A percentile compares a stretch with the other conserved stretches of the same genome.
Evolutionary conservation across 805 yeast genomes (phyloP).

Genomic region (Metschnikowia peoriensis): DNA sequence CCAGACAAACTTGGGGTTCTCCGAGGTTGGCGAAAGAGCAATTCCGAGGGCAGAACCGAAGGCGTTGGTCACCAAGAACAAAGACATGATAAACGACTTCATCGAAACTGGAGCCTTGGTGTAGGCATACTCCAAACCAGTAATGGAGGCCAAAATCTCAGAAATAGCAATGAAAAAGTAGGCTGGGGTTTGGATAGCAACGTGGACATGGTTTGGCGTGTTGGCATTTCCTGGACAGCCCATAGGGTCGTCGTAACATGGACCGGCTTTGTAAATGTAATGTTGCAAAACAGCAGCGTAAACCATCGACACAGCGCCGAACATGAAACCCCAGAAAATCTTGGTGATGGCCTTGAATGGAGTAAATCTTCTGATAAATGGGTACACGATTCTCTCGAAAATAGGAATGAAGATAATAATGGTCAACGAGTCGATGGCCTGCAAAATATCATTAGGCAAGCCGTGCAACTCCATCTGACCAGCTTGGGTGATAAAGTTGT

Average conservation of each 20-base stretch:
- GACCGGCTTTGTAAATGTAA: conserved; percentile 65
- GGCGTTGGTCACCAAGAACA: conserved; percentile 72
- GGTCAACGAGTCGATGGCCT: conserved; percentile 72
- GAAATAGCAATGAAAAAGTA: conserved; percentile 71
- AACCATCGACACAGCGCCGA: conserved; percentile 64
- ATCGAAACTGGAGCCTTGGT: conserved; percentile 73
- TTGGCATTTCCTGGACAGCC: conserved; percentile 42
- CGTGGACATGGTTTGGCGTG: conserved; percentile 56
- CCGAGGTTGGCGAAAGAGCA: conserved; percentile 64
- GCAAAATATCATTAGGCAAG: conserved; percentile 77
- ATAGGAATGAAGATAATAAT: conserved; percentile 74
- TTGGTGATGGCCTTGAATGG: conserved; percentile 69
- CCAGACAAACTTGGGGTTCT: conserved; percentile 71
- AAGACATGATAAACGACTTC: conserved; percentile 63
- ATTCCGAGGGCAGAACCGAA: conserved; percentile 74
- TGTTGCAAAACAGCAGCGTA: conserved; percentile 77
- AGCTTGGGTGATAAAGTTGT: conserved; percentile 72
- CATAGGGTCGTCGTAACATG: conserved; percentile 66
- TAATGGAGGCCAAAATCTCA: conserved; percentile 76
- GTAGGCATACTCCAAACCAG: conserved; percentile 83
- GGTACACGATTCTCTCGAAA: conserved; percentile 55
- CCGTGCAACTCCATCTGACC: conserved; percentile 73
- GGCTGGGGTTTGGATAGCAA: conserved; percentile 71
- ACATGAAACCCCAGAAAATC: conserved; percentile 66
- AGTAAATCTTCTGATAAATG: conserved; percentile 45